phyloP scores from a whole-genome alignment of 192 early-diverging fungal genomes.

The Phycomyces blakesleeanus region DNA sequence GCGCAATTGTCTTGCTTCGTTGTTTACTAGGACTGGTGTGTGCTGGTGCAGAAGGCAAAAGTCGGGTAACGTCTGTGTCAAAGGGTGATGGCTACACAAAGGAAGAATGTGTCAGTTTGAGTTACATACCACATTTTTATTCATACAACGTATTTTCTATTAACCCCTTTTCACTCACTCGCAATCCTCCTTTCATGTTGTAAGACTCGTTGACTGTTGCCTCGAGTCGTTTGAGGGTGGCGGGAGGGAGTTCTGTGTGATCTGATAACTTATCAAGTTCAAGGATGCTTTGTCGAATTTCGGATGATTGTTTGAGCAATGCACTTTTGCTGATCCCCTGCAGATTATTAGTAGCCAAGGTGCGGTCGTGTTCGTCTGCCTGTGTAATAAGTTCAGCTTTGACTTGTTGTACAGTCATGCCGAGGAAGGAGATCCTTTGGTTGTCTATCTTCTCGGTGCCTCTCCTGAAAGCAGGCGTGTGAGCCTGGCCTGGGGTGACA shows the following conservation, averaged over 20 bases:
- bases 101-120: neutral
- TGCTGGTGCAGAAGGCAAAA: conserved; percentile 14
- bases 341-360: neutral
- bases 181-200: conserved; percentile 7
- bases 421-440: conserved; percentile 17
- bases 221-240: conserved; percentile 1
- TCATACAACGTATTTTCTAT: neutral
- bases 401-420: conserved; percentile 20
- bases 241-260: neutral
- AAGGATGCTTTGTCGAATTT: neutral
- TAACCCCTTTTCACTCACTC: neutral
- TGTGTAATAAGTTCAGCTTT: conserved; percentile 17
- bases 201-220: conserved; percentile 3
- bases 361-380: conserved; percentile 13
- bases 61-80: conserved; percentile 1
- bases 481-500: conserved; percentile 4
- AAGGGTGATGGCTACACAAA: conserved; percentile 1
- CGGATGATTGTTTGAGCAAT: conserved; percentile 8
- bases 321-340: conserved; percentile 15
- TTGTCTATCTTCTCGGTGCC: conserved; percentile 1
- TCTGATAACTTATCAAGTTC: neutral
- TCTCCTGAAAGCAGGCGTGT: conserved; percentile 10
- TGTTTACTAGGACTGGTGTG: conserved; percentile 21
- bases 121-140: no score
- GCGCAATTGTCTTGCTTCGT: conserved; percentile 16